Percentiles rank a stretch among this genome's conserved stretches.
Conservation (phyloP, 768 basidiomycete species). For the Mycena metata region DNA sequence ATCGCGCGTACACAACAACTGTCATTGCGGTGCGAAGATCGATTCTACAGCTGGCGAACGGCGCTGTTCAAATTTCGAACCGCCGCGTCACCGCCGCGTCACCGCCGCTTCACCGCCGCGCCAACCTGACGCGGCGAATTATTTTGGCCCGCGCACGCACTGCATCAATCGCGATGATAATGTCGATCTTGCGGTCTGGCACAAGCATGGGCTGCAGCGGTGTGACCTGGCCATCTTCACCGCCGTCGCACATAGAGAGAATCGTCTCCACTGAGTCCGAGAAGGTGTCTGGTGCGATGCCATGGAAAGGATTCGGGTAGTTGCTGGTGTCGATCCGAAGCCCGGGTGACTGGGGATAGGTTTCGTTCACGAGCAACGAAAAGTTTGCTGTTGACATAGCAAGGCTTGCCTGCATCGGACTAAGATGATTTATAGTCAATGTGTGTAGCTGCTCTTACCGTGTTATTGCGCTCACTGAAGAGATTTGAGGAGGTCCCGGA, state of each 20-base stretch:
- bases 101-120: no score
- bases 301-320: slow-evolving; percentile 55
- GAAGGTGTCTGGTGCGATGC: slow-evolving; percentile 53
- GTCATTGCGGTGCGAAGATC: no score
- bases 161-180: slow-evolving; percentile 72
- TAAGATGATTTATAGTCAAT: no score
- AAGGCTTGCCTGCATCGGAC: no score
- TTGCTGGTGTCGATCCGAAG: background rate
- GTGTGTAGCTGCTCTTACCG: no score
- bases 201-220: slow-evolving; percentile 70
- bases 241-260: slow-evolving; percentile 66
- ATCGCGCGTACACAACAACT: no score
- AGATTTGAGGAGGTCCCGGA: slow-evolving; percentile 50
- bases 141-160: no score
- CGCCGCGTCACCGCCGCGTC: no score
- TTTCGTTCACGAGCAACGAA: slow-evolving; percentile 31
- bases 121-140: no score
- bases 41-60: no score
- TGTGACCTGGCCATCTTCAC: slow-evolving; percentile 62
- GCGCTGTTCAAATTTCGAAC: no score
- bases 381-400: no score
- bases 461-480: slow-evolving; percentile 19
- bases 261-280: slow-evolving; percentile 53
- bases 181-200: slow-evolving; percentile 65
- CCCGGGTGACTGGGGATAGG: slow-evolving; percentile 37